Evolutionary conservation across 1,284 basidiomycete genomes (phyloP).

Genomic region (Phaffia rhodozyma): DNA sequence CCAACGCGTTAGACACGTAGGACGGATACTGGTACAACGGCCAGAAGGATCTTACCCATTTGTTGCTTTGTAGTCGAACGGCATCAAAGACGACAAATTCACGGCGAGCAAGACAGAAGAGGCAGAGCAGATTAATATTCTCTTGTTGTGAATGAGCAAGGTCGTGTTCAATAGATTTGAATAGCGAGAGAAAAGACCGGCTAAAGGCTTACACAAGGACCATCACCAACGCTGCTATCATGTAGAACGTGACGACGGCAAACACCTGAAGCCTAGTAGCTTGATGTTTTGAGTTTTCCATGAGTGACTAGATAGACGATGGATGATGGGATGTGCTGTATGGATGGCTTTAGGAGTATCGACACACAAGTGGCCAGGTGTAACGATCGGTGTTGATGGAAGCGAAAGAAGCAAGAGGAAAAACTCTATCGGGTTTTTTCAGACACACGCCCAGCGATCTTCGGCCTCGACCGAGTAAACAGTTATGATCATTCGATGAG

Average conservation of each 20-base stretch:
- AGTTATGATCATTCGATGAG: background rate
- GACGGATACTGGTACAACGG: constrained; percentile 3
- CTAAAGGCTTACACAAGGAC: constrained; percentile 26
- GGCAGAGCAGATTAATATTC: constrained; percentile 2
- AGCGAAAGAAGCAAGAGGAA: background rate
- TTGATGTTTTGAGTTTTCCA: constrained; percentile 17
- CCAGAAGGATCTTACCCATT: constrained; percentile 31
- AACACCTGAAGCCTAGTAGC: constrained; percentile 41
- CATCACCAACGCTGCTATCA: constrained; percentile 57
- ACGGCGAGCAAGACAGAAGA: background rate
- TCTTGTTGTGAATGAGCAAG: background rate
- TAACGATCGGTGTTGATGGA: background rate
- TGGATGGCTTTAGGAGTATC: background rate
- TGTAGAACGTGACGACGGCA: constrained; percentile 62
- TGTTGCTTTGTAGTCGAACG: constrained; percentile 22
- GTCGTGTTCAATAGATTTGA: background rate
- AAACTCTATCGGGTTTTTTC: background rate
- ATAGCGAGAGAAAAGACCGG: background rate
- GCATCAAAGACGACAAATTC: background rate
- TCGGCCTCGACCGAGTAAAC: background rate
- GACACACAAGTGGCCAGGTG: background rate
- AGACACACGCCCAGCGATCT: background rate
- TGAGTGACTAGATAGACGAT: background rate
- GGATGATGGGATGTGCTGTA: background rate
- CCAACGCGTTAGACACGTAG: background rate